phyloP scores from a whole-genome alignment of 2,329 filamentous ascomycete species.

The Westerdykella aurantiaca region DNA sequence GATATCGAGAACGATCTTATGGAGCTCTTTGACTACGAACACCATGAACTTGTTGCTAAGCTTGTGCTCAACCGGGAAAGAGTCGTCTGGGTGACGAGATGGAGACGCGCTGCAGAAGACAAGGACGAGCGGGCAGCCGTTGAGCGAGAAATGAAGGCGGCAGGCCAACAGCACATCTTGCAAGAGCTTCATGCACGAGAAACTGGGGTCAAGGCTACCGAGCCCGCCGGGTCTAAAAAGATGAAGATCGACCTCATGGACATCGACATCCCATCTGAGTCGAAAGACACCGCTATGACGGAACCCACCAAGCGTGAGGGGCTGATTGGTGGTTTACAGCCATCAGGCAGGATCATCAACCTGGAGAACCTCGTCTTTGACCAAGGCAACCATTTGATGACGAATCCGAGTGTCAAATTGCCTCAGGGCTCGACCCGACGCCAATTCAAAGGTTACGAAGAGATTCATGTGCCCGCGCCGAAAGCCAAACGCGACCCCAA shows the following conservation, averaged over 20 bases:
- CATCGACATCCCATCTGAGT: conserved; percentile 65
- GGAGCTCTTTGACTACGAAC: conserved; percentile 96
- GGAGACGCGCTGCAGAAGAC: conserved; percentile 75
- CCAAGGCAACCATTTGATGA: conserved; percentile 98
- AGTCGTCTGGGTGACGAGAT: conserved; percentile 88
- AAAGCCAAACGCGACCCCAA: conserved; percentile 78
- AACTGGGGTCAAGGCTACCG: conserved; percentile 50
- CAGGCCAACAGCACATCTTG: conserved; percentile 78
- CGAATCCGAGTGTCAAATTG: conserved; percentile 90
- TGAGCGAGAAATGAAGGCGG: conserved; percentile 85
- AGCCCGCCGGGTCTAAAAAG: conserved; percentile 60
- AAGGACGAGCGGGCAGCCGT: conserved; percentile 66
- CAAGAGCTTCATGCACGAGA: conserved; percentile 78
- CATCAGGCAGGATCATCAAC: conserved; percentile 83
- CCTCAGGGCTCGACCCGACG: conserved; percentile 93
- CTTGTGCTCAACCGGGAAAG: conserved; percentile 89
- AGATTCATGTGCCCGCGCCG: conserved; percentile 92
- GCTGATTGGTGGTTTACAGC: conserved; percentile 76
- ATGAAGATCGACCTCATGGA: conserved; percentile 85
- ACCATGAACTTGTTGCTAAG: conserved; percentile 86
- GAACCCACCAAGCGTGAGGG: conserved; percentile 38
- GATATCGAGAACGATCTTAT: conserved; percentile 98
- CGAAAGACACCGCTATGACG: conserved; percentile 44
- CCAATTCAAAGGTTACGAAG: conserved; percentile 96
- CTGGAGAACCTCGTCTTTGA: conserved; percentile 95